phyloP scores from a whole-genome alignment of 805 yeast species.

The Pichia exigua region DNA sequence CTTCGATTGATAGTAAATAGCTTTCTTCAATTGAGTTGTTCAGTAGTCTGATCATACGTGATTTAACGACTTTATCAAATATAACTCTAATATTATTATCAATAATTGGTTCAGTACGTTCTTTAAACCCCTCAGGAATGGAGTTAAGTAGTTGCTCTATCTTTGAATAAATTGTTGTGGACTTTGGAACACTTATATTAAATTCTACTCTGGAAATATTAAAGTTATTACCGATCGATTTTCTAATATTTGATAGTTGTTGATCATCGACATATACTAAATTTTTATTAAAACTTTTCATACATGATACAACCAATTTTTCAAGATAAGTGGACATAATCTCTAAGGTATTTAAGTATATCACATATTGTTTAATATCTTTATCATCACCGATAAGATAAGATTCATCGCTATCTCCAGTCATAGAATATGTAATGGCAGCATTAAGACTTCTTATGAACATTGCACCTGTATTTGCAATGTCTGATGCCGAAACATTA shows the following conservation, averaged over 20 bases:
- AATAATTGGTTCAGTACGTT: slow-evolving; percentile 21
- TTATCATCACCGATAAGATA: slow-evolving; percentile 18
- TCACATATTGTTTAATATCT: slow-evolving; percentile 46
- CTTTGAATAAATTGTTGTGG: slow-evolving; percentile 2
- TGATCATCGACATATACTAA: slow-evolving; percentile 28
- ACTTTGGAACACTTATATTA: slow-evolving; percentile 15
- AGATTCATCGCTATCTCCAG: slow-evolving; percentile 34
- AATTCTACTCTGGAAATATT: slow-evolving; percentile 10
- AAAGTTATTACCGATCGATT: slow-evolving; percentile 15
- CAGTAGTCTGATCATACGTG: slow-evolving; percentile 29
- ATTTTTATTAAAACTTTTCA: slow-evolving; percentile 19
- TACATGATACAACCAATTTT: slow-evolving; percentile 41
- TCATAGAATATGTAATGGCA: slow-evolving; percentile 29
- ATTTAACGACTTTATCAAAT: slow-evolving; percentile 31
- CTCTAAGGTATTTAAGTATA: slow-evolving; percentile 67
- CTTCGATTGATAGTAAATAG: slow-evolving; percentile 30
- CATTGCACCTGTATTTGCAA: slow-evolving; percentile 21
- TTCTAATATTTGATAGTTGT: slow-evolving; percentile 18
- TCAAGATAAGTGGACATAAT: slow-evolving; percentile 51
- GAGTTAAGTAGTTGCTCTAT: slow-evolving; percentile 3
- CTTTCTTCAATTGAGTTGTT: slow-evolving; percentile 32
- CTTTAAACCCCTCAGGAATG: slow-evolving; percentile 7
- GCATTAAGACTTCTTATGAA: slow-evolving; percentile 34
- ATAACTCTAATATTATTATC: slow-evolving; percentile 36
- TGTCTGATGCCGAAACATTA: slow-evolving; percentile 26